A percentile compares a stretch with the other conserved stretches of the same genome.
phyloP scores from a whole-genome alignment of 768 basidiomycete species.

The Auricularia auricula-judae region DNA sequence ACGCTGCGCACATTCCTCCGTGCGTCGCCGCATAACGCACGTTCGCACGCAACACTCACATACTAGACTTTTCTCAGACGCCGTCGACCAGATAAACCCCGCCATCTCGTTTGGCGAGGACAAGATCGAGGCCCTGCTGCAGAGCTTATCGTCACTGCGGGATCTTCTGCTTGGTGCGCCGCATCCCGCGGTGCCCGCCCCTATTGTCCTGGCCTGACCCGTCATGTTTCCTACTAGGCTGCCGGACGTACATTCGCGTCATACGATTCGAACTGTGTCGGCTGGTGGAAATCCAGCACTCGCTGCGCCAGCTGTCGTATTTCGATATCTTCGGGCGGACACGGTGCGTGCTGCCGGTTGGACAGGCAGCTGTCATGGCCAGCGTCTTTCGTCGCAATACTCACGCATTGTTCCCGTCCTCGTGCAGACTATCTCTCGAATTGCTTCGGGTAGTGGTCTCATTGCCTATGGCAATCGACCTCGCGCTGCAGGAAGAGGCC shows the following conservation, averaged over 20 bases:
- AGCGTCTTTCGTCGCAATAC: slow-evolving; percentile 10
- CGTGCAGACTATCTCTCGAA: neutral
- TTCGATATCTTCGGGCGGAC: slow-evolving; percentile 64
- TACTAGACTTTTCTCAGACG: slow-evolving; percentile 29
- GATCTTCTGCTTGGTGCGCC: slow-evolving; percentile 61
- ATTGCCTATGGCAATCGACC: neutral
- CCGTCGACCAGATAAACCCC: slow-evolving; percentile 72
- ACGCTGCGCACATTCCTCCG: slow-evolving; percentile 67
- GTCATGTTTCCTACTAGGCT: slow-evolving; percentile 33
- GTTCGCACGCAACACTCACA: neutral
- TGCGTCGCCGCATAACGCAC: slow-evolving; percentile 23
- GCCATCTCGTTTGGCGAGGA: slow-evolving; percentile 69
- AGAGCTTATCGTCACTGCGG: slow-evolving; percentile 57
- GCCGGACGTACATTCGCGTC: slow-evolving; percentile 64
- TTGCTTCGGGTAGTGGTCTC: neutral
- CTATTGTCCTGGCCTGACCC: neutral
- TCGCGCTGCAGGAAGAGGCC: slow-evolving; percentile 2
- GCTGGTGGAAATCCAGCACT: slow-evolving; percentile 72
- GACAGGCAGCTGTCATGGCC: slow-evolving; percentile 62
- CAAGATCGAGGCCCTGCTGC: slow-evolving; percentile 63
- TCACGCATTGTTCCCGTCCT: neutral
- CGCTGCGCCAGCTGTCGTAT: slow-evolving; percentile 64
- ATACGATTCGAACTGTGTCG: slow-evolving; percentile 63
- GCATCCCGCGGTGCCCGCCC: neutral
- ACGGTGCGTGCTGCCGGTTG: slow-evolving; percentile 70